These are phyloP conservation scores for Pseudopithomyces maydicus DNA, from an alignment of 2,329 filamentous ascomycete species.

Conservation along the genomic window DNA sequence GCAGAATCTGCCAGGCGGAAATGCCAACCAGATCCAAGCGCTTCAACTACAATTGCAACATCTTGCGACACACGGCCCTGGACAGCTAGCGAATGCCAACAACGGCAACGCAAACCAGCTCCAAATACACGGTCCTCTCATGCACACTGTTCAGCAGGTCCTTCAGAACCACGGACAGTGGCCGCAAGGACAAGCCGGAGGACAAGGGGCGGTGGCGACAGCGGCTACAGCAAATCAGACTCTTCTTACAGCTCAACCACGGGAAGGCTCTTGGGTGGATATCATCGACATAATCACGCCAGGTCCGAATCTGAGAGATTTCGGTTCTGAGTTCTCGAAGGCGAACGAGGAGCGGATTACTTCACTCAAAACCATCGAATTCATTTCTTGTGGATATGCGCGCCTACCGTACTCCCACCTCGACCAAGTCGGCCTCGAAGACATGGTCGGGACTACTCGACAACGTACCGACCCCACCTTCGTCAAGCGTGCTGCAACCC, in stretches of 20 bases:
- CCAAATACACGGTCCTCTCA: slow-evolving; percentile 17
- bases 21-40: not conserved
- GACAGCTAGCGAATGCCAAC: not conserved
- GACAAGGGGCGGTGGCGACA: slow-evolving; percentile 7
- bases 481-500: slow-evolving; percentile 31
- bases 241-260: slow-evolving; percentile 42
- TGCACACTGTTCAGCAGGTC: slow-evolving; percentile 3
- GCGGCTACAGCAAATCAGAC: slow-evolving; percentile 20
- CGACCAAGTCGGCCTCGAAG: slow-evolving; percentile 43
- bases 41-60: slow-evolving; percentile 18
- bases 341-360: slow-evolving; percentile 33
- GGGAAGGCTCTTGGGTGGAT: slow-evolving; percentile 56
- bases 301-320: slow-evolving; percentile 50
- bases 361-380: slow-evolving; percentile 51
- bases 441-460: slow-evolving; percentile 6
- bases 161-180: slow-evolving; percentile 1
- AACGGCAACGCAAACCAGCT: slow-evolving; percentile 23
- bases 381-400: slow-evolving; percentile 68
- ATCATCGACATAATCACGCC: slow-evolving; percentile 58
- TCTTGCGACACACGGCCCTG: slow-evolving; percentile 2
- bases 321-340: slow-evolving; percentile 44
- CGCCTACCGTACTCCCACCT: slow-evolving; percentile 42
- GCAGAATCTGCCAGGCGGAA: slow-evolving; percentile 18
- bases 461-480: slow-evolving; percentile 25
- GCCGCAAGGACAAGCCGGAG: not conserved